These are phyloP conservation scores for Breviolum minutum DNA, from an alignment of 73 alveolate species.

Conservation along the genomic window DNA sequence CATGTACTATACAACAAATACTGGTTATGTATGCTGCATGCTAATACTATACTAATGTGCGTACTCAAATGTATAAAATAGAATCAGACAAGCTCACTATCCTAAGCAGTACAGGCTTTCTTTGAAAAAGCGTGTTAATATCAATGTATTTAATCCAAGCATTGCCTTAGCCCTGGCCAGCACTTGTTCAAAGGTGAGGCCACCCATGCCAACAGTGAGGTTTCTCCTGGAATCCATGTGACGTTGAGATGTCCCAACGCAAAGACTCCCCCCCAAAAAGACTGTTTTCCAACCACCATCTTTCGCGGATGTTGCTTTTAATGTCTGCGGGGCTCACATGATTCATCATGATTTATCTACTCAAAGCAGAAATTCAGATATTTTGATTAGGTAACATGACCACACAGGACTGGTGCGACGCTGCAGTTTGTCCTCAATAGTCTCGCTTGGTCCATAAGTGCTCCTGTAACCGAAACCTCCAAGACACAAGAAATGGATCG, in stretches of 20 bases:
- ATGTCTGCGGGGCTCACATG: too few relatives aligned
- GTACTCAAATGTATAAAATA: too few relatives aligned
- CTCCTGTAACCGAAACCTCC: constrained; percentile 62
- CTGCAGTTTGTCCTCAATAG: background rate
- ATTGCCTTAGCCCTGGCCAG: constrained; percentile 57
- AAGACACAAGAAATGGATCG: background rate
- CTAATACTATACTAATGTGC: too few relatives aligned
- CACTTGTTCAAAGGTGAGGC: constrained; percentile 59
- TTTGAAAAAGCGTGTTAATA: background rate
- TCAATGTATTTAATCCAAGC: background rate
- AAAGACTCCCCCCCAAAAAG: background rate
- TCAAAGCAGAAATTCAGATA: background rate
- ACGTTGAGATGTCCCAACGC: background rate
- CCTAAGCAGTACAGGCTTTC: too few relatives aligned
- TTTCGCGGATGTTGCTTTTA: too few relatives aligned
- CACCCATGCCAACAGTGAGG: constrained; percentile 65
- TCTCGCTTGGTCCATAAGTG: constrained; percentile 66
- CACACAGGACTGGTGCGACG: too few relatives aligned
- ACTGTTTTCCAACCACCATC: too few relatives aligned
- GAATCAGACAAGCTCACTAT: too few relatives aligned
- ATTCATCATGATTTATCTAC: too few relatives aligned
- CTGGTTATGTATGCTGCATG: too few relatives aligned
- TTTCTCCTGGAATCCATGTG: background rate
- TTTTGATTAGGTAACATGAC: background rate
- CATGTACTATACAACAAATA: too few relatives aligned